Evolutionary conservation across 345 rosid species (phyloP).

Genomic region (thale cress (Arabidopsis thaliana)): DNA sequence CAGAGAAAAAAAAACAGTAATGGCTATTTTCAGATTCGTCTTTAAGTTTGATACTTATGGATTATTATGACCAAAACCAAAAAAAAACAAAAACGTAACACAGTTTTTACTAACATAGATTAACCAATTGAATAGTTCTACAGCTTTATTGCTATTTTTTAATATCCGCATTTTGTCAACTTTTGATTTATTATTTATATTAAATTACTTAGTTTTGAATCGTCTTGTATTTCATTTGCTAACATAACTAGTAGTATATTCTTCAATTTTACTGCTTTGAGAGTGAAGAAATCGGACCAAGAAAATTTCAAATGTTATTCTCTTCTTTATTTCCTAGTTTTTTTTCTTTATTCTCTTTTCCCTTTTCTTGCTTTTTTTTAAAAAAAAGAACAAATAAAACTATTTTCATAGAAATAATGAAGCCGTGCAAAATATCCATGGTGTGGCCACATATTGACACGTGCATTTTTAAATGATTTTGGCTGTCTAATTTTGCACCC

Average conservation of each 20-base stretch:
- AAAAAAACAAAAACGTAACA: too few relatives aligned
- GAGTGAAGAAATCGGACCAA: not conserved
- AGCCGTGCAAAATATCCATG: constrained; percentile 24
- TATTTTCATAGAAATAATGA: not conserved
- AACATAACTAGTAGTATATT: not conserved
- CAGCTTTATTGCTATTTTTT: too few relatives aligned
- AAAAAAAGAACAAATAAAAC: constrained; percentile 15
- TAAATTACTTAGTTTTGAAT: not conserved
- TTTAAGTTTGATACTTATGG: constrained; percentile 9
- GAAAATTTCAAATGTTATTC: constrained; percentile 7
- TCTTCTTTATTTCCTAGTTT: constrained; percentile 23
- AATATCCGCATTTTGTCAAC: too few relatives aligned
- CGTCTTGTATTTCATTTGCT: not conserved
- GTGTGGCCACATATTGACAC: constrained; percentile 23
- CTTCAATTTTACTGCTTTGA: not conserved
- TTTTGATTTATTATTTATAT: too few relatives aligned
- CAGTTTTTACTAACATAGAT: too few relatives aligned
- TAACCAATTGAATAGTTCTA: too few relatives aligned
- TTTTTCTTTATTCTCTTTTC: not conserved
- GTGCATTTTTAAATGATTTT: constrained; percentile 11
- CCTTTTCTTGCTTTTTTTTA: not conserved
- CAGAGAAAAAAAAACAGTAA: not conserved
- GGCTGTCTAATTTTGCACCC: constrained; percentile 18
- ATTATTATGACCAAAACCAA: not conserved
- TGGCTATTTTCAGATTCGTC: constrained; percentile 10